Percentiles rank a stretch among this genome's conserved stretches.
Conservation (phyloP, 768 basidiomycete genomes). For the Neoboletus magnificus region DNA sequence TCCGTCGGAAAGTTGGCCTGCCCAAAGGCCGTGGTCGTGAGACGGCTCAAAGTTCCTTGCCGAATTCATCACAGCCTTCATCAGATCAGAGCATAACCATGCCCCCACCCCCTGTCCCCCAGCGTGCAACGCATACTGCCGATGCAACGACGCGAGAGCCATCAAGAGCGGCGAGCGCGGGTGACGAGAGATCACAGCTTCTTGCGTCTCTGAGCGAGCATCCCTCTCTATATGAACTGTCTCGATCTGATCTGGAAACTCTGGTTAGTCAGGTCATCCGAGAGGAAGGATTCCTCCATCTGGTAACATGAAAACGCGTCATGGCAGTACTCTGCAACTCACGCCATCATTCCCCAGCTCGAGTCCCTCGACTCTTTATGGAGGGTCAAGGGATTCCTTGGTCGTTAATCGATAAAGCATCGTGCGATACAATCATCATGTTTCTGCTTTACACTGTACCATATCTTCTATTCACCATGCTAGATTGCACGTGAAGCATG, state of each 20-base stretch:
- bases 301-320: constrained; percentile 47
- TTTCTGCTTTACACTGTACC: neutral
- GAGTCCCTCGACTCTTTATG: constrained; percentile 53
- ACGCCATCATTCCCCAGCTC: constrained; percentile 39
- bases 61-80: constrained; percentile 33
- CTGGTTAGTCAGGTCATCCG: constrained; percentile 59
- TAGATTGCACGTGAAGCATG: neutral
- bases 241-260: constrained; percentile 50
- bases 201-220: constrained; percentile 42
- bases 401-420: constrained; percentile 8
- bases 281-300: constrained; percentile 71
- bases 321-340: constrained; percentile 3
- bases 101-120: constrained; percentile 33
- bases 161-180: constrained; percentile 4
- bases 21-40: constrained; percentile 4
- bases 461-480: neutral
- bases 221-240: constrained; percentile 51
- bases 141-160: constrained; percentile 5
- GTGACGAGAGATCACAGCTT: constrained; percentile 21
- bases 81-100: constrained; percentile 23
- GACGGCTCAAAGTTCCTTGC: constrained; percentile 19
- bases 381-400: constrained; percentile 42
- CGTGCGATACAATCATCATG: neutral
- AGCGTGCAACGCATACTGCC: constrained; percentile 5
- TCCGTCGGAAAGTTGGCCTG: neutral